Base-by-base conservation (phyloP, 2,329 filamentous ascomycete genomes). In the Leptodontidium sp. region DNA sequence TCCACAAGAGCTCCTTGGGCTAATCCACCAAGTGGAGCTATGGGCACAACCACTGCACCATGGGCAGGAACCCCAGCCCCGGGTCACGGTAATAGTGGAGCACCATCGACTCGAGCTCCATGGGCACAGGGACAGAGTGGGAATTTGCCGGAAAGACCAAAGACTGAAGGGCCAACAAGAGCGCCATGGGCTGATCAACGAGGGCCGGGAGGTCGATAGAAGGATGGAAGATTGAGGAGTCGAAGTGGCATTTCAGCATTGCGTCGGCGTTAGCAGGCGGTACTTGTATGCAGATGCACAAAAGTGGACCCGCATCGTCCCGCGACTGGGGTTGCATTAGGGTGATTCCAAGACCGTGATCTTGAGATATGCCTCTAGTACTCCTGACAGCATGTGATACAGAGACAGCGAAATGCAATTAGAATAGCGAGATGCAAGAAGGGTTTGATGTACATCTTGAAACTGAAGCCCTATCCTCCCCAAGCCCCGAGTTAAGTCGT, bases 101-200 rank as follows among this genome's bases (percentile, higher is more conserved):
- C 77, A 73, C 73, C 77, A 43, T 71, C 77, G 21, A 80, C 70
- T 35, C 66, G 64, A 70, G 67, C 73, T 35, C 78, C 26, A 2
- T 72, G 71, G 71, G 65, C 70, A 29, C 66, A 62, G 21, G 43
- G 64, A 45, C 67, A 58, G 38, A 32, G 26, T 52, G 32, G 59
- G 17, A 64, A 47, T 32, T n/a, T 45, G 17, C 21, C 58, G 17
- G 24, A 35, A 53, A 35, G 49, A n/a, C 11, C 61, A 35, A 63
- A 58, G 47, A 68, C 73, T 40, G 73, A 78, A 68, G 68, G 69
- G 1, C 72, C 72, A 32, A 82, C 80, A 2, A 81, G 77, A 69
- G 80, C 80, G 15, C 81, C 81, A 15, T 81, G 80, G 80, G 77
- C 77, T 4, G 50, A 71, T 32, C 47, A 67, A 55, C 35, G 58